A percentile compares a stretch with the other conserved stretches of the same genome.
These are phyloP conservation scores for Triadica sebifera DNA, from an alignment of 345 rosid species.

Conservation along the genomic window DNA sequence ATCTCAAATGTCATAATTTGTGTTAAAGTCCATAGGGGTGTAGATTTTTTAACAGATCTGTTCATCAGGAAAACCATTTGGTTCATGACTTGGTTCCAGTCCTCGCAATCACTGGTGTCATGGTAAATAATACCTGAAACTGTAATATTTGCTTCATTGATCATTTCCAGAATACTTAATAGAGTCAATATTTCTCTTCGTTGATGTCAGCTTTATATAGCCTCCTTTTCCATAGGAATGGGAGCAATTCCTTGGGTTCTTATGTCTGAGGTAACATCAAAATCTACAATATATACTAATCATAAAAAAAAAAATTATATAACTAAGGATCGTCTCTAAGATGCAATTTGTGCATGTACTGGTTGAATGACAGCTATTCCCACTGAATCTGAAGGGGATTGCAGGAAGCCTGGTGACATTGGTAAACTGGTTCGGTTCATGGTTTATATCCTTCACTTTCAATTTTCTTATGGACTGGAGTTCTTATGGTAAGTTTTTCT, in stretches of 20 bases:
- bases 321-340: neutral
- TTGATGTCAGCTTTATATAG: slow-evolving; percentile 23
- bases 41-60: neutral
- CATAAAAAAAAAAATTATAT: too few relatives aligned
- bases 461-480: slow-evolving; percentile 15
- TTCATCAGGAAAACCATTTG: slow-evolving; percentile 32
- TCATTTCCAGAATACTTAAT: neutral
- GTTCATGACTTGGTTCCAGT: slow-evolving; percentile 32
- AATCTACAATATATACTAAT: neutral
- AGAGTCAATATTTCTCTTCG: neutral
- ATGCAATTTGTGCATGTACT: neutral
- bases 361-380: slow-evolving; percentile 3
- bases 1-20: neutral
- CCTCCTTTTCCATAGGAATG: slow-evolving; percentile 23
- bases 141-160: neutral
- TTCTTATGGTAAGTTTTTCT: slow-evolving; percentile 1
- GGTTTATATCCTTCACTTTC: slow-evolving; percentile 16
- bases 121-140: slow-evolving; percentile 28
- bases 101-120: slow-evolving; percentile 40
- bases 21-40: too few relatives aligned
- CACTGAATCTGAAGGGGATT: neutral
- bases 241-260: slow-evolving; percentile 35
- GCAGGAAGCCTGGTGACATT: slow-evolving; percentile 15
- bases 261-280: slow-evolving; percentile 32
- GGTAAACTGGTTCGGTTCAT: slow-evolving; percentile 7